Evolutionary conservation across 2,329 filamentous ascomycete genomes (phyloP).

Genomic region (Colletotrichum brevisporum): DNA sequence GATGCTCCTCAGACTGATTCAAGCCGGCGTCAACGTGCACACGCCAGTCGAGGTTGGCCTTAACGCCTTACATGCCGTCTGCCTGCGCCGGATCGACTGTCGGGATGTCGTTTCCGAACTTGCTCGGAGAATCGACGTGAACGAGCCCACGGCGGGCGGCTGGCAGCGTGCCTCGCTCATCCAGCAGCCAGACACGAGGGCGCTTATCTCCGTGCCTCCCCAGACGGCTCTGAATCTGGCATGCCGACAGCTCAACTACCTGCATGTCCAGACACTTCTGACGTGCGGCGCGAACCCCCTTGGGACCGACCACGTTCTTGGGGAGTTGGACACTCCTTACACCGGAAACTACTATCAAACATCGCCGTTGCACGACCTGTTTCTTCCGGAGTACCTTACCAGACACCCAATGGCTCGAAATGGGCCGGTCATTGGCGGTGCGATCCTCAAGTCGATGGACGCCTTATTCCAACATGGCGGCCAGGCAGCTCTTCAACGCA

Average conservation of each 20-base stretch:
- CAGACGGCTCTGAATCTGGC: constrained; percentile 28
- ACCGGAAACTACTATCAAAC: constrained; percentile 3
- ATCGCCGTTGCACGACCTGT: constrained; percentile 30
- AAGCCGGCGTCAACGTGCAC: constrained; percentile 1
- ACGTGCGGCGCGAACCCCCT: constrained; percentile 4
- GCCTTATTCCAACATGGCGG: background rate
- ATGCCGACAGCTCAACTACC: constrained; percentile 13
- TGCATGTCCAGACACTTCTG: constrained; percentile 9
- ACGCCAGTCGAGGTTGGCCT: constrained; percentile 10
- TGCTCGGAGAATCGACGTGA: constrained; percentile 6
- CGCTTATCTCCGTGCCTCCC: background rate
- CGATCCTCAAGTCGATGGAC: background rate
- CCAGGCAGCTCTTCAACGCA: background rate
- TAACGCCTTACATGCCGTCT: constrained; percentile 29
- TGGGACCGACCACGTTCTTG: background rate
- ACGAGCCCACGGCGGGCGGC: constrained; percentile 17
- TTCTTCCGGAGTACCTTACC: constrained; percentile 8
- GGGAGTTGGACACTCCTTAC: background rate
- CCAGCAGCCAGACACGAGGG: too few relatives aligned
- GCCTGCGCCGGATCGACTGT: constrained; percentile 19
- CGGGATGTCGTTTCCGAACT: constrained; percentile 15
- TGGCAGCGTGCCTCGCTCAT: background rate
- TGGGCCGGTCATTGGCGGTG: background rate
- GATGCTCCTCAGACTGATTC: constrained; percentile 19
- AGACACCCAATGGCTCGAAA: background rate